Percentiles rank a stretch among this genome's conserved stretches.
phyloP scores from a whole-genome alignment of 1,139 yeast species.

The Suhomyces coccinellae region DNA sequence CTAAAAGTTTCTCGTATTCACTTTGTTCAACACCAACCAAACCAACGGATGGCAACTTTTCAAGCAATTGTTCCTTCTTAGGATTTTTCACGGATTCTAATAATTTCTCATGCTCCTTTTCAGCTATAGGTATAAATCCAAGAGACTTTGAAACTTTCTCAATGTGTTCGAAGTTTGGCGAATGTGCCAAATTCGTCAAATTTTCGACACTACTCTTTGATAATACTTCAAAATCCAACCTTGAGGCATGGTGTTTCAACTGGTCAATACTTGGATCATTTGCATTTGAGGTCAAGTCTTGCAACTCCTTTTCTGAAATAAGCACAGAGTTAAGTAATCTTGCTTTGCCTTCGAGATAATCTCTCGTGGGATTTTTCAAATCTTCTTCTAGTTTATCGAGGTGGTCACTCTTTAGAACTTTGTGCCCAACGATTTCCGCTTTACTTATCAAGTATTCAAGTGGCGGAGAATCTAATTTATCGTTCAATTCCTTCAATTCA shows the following conservation, averaged over 20 bases:
- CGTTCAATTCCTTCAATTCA: slow-evolving; percentile 1
- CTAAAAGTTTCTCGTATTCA: slow-evolving; percentile 19
- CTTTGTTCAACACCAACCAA: slow-evolving; percentile 11
- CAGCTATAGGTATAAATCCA: slow-evolving; percentile 10
- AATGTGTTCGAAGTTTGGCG: slow-evolving; percentile 32
- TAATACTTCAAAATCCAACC: slow-evolving; percentile 15
- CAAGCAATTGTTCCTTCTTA: slow-evolving; percentile 11
- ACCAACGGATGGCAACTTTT: slow-evolving; percentile 11
- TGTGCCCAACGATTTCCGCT: slow-evolving; percentile 13
- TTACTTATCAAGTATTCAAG: slow-evolving; percentile 22
- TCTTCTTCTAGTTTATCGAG: slow-evolving; percentile 11
- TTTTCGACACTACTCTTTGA: slow-evolving; percentile 14
- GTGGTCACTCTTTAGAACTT: slow-evolving; percentile 1
- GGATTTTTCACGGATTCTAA: slow-evolving; percentile 13
- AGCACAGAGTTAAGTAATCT: slow-evolving; percentile 18
- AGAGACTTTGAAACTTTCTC: slow-evolving; percentile 14
- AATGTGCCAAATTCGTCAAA: slow-evolving; percentile 17
- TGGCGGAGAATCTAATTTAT: slow-evolving; percentile 15
- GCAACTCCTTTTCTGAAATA: slow-evolving; percentile 22
- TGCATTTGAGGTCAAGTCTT: slow-evolving; percentile 15
- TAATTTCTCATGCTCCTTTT: slow-evolving; percentile 21
- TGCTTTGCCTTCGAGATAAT: slow-evolving; percentile 22
- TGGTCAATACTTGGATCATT: slow-evolving; percentile 14
- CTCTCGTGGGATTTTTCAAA: slow-evolving; percentile 21
- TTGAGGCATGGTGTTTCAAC: slow-evolving; percentile 12